These are phyloP conservation scores for Xylaria flabelliformis DNA, from an alignment of 495 filamentous ascomycete genomes.

Conservation along the genomic window DNA sequence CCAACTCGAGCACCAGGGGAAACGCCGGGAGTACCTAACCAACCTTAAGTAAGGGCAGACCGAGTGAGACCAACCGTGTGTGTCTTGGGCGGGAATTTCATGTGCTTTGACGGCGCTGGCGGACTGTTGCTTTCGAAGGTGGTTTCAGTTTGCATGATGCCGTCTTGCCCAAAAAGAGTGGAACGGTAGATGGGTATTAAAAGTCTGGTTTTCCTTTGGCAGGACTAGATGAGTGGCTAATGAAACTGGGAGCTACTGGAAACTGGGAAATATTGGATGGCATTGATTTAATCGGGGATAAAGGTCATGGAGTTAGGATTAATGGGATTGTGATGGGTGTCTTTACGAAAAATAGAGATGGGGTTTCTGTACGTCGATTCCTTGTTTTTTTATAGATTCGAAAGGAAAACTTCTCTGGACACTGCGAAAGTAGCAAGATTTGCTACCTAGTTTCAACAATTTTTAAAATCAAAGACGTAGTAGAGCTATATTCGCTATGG, in stretches of 20 bases:
- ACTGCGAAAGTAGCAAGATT: too few relatives aligned
- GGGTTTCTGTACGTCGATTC: too few relatives aligned
- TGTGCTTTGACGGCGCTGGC: neutral
- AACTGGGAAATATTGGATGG: neutral
- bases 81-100: neutral
- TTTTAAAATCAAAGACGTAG: too few relatives aligned
- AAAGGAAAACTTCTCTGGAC: too few relatives aligned
- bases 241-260: neutral
- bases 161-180: neutral
- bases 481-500: too few relatives aligned
- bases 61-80: neutral
- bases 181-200: neutral
- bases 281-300: neutral
- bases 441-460: too few relatives aligned
- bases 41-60: neutral
- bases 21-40: conserved; percentile 5
- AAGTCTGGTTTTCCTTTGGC: neutral
- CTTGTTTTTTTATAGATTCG: too few relatives aligned
- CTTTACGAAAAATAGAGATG: neutral
- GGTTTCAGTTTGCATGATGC: neutral
- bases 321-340: neutral
- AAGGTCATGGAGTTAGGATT: neutral
- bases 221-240: neutral
- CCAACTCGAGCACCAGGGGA: neutral
- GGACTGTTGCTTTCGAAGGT: neutral